Evolutionary conservation across 1,284 basidiomycete genomes (phyloP), one percentile per base, ranked within the genome.

Genomic region (Filobasidium uniguttulatum): DNA sequence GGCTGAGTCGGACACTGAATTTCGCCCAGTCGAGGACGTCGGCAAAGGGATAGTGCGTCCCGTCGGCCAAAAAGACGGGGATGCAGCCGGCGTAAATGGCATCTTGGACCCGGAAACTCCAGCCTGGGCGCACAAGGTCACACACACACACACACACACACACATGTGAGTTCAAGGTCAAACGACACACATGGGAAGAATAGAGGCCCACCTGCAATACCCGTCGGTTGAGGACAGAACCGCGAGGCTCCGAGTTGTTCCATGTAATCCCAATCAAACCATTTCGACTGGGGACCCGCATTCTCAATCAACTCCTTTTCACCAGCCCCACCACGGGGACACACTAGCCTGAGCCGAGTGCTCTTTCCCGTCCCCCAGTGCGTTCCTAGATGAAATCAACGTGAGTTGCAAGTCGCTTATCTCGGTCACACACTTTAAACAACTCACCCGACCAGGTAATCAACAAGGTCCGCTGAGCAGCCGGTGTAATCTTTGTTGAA

Each of bases 51-150:
- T 67, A 69, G 51, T 69, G 63, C 12, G 66, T 62, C 9, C 65
- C 66, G 55, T 73, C 71, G 51, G 66, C 63, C 38, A 69, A 66
- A 44, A 72, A 63, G 41, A 71, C 68, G 10, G 72, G 71, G 37
- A 73, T 73, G 58, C 72, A 73, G 35, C 72, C 72, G 8, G 71
- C 69, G 53, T 63, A 72, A 45, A 73, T 69, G n/a, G 69, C 70
- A 54, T 73, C 72, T 57, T 64, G 68, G 3, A 66, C 62, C n/a
- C 70, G 63, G 7, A 70, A 68, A 3, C 71, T 68, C 71, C 71
- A 68, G 48, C 68, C 66, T 62, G 48, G 10, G 19, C 9, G 10
- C 17, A 30, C 29, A 15, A 25, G 12, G 28, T 35, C 22, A 26
- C 31, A 12, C 38, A 46, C 5, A 14, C 12, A 28, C 20, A 15